Base-by-base conservation (phyloP, 176 grass and related monocot species). In the Phoenix roebelenii region DNA sequence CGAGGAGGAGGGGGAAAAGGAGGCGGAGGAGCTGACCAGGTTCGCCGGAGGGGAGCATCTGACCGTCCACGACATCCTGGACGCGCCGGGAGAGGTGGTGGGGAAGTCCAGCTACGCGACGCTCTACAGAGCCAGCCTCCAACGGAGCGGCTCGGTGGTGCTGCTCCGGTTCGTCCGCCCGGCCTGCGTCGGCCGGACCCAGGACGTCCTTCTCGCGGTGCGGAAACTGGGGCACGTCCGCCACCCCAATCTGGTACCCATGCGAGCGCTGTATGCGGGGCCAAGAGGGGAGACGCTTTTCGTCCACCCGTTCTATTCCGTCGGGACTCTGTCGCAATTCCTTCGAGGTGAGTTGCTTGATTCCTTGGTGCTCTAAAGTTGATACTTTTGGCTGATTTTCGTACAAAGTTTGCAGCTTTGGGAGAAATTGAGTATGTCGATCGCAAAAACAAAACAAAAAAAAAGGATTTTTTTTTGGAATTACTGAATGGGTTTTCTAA, bases 41-140 rank as follows among this genome's bases (percentile, higher is more conserved):
- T 95, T 95, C 86, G 67, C 77, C 4, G 86, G 86, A 18, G 91
- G 86, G 20, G 91, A 90, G 77, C 35, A 72, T 70, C 81, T 95
- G 32, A 95, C 91, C 39, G 83, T 81, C 23, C 55, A 61, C 66
- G 73, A 70, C 51, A 90, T 95, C 71, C 72, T 95, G 10, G 86
- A 95, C 77, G 86, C 90, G 23, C 90, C 90, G 18, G 90, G 86
- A 14, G 91, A 95, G 77, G 91, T 95, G 59, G 74, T 95, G 7
- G 80, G 83, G 63, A 95, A 95, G 72, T 95, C 83, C 19, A 68
- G 70, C 23, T 82, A 90, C 76, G 84, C 77, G 69, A 90, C 91
- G 64, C 71, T 90, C 24, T 95, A 95, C 83, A 79, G 86, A 74
- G 91, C 91, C 17, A 76, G 80, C 3, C 71, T 95, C 49, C 60